A percentile compares a stretch with the other conserved stretches of the same genome.
Conservation (phyloP, 1,139 yeast species). For the Candida neerlandica region DNA sequence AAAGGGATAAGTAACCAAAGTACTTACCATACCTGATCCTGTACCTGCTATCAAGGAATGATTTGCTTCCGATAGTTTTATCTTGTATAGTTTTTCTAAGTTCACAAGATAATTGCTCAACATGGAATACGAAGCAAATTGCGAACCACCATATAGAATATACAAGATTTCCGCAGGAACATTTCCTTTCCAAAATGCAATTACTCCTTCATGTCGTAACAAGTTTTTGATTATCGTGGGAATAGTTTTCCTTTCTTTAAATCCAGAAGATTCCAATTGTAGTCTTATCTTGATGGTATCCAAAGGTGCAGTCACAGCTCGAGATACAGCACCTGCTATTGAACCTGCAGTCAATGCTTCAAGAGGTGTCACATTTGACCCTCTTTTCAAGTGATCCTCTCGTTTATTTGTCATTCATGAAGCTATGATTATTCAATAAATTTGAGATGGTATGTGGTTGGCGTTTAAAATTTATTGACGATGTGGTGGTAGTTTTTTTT, state of each 20-base stretch:
- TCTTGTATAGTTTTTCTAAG: conserved; percentile 25
- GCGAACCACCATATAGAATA: conserved; percentile 80
- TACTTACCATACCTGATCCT: conserved; percentile 74
- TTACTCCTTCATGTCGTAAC: conserved; percentile 39
- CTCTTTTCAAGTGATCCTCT: conserved; percentile 55
- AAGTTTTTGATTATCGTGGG: conserved; percentile 22
- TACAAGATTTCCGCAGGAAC: conserved; percentile 90
- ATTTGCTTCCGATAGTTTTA: conserved; percentile 35
- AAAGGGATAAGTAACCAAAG: conserved; percentile 79
- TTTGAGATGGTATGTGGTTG: background rate
- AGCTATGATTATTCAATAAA: background rate
- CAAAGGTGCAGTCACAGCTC: conserved; percentile 82
- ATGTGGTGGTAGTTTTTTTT: background rate
- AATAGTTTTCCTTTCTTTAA: conserved; percentile 19
- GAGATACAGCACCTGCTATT: conserved; percentile 66
- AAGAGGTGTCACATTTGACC: conserved; percentile 46
- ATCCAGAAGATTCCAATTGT: conserved; percentile 49
- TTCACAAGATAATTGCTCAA: conserved; percentile 47
- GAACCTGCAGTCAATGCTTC: conserved; percentile 69
- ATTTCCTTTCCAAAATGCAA: conserved; percentile 90
- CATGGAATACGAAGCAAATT: conserved; percentile 71
- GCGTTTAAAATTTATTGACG: too few relatives aligned
- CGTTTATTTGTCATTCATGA: conserved; percentile 19
- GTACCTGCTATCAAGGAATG: conserved; percentile 72
- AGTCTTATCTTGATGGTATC: conserved; percentile 87